Base-by-base conservation (phyloP, 306 rosid species). In the Glycine tomentella region DNA sequence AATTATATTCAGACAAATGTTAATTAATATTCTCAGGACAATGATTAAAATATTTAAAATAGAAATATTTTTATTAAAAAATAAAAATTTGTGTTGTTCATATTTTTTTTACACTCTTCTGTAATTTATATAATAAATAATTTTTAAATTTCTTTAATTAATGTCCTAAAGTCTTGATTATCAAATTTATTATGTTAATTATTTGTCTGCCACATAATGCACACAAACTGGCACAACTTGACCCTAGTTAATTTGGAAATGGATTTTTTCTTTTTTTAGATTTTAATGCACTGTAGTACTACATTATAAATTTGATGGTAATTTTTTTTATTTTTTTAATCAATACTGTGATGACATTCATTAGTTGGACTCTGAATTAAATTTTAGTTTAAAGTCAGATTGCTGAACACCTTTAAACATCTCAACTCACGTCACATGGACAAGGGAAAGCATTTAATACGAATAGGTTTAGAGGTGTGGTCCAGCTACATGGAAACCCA, bases 381-480 rank as follows among this genome's bases (percentile, higher is more conserved):
- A 68, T 16, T 17, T 7, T 12, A 49, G 59, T 69, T 38, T 49
- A 20, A 17, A 48, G 7, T 52, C 34, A 66, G 70, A 74, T 15
- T 58, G n/a, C 0, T 67, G 44, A 79, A 44, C 25, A 14, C 62
- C 58, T 6, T 59, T 3, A 69, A 62, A 7, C 51, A 50, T 83
- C 17, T 72, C 36, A 78, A 44, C 9, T 31, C 46, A 25, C 9
- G 10, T 45, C 75, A 76, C 85, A 65, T 64, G 85, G 62, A 16
- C 56, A 58, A 48, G 48, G 25, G 52, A 79, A 73, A 80, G 75
- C 70, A 80, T 80, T 74, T 31, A 75, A 59, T 80, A 59, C 36
- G 68, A 16, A 13, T 71, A 72, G 69, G 74, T 51, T 75, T 75
- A 61, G 15, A 55, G 75, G 74, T 74, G 84, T 74, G 87, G 84